Base-by-base conservation (phyloP, 2,329 filamentous ascomycete genomes). In the Colletotrichum higginsianum region DNA sequence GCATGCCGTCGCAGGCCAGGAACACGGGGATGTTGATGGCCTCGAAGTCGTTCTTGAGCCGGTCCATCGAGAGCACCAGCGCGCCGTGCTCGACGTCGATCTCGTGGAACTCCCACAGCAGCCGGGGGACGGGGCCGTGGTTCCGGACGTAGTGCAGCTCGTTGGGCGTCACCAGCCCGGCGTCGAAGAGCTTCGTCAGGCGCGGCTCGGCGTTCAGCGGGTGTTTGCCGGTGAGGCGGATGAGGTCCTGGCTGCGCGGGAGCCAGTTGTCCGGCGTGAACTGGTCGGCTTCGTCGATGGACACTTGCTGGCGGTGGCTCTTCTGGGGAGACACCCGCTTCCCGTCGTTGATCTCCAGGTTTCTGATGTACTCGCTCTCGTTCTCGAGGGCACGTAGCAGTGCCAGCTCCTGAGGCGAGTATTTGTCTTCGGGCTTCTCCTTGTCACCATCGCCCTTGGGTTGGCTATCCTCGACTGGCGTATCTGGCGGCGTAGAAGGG, bases 241-340 rank as follows among this genome's bases (percentile, higher is more conserved):
- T 84, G 5, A 89, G 79, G 35, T 85, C 75, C 0, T 79, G 77
- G 1, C 81, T 83, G 11, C 86, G 82, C 4, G 86, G 86, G 2
- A 89, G 79, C 87, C 86, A 88, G 69, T 87, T 88, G 75, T 89
- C 86, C 0, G 86, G 86, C 2, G 83, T 84, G 73, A 86, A 86
- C 52, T 87, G 85, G 71, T 89, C 87, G 3, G 80, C 78, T 74
- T 87, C 85, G 47, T 77, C 76, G 55, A 76, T 74, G 21, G 73
- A 73, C 2, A 77, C 50, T 55, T 76, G 72, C 2, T 67, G 71
- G 30, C 72, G 66, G 23, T 76, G 75, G 61, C 69, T 58, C 4
- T 70, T 75, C 50, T 73, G 73, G 0, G 77, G 76, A 13, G 72
- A 76, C 11, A 61, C 53, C 3, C 67, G 47, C 70, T 75, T 76